phyloP scores from a whole-genome alignment of 257 asterid species.

The Verbascum thapsus region DNA sequence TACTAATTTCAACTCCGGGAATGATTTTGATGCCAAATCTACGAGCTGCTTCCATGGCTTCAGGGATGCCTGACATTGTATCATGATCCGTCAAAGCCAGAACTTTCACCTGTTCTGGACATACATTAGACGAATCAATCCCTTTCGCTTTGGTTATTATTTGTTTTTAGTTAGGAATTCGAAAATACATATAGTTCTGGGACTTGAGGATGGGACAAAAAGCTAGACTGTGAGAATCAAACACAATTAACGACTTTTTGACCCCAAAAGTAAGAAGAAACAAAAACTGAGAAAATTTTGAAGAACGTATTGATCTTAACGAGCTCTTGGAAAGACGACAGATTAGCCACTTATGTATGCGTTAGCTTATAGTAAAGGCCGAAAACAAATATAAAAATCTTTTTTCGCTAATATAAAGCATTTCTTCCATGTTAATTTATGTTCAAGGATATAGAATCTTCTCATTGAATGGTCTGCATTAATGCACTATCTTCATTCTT shows the following conservation, averaged over 20 bases:
- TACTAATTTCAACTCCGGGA: slow-evolving; percentile 96
- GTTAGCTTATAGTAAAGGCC: background rate
- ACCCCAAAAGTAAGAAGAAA: background rate
- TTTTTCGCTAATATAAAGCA: background rate
- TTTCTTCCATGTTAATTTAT: background rate
- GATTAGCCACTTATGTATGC: background rate
- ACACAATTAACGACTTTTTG: background rate
- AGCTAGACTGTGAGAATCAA: slow-evolving; percentile 3
- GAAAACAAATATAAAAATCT: no score
- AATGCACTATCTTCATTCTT: background rate
- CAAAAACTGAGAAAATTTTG: background rate
- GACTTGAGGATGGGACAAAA: background rate
- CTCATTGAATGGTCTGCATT: background rate
- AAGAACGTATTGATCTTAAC: background rate
- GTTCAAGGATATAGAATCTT: background rate
- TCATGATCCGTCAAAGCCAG: slow-evolving; percentile 96
- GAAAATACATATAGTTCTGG: background rate
- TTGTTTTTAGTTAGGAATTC: background rate
- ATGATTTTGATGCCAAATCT: slow-evolving; percentile 88
- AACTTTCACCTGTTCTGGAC: slow-evolving; percentile 88
- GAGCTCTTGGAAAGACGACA: background rate
- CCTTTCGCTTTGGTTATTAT: slow-evolving; percentile 11
- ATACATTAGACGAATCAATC: slow-evolving; percentile 32
- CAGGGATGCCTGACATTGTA: slow-evolving; percentile 89
- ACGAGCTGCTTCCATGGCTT: slow-evolving; percentile 90